Base-by-base conservation (phyloP, 345 rosid species). In the Barbarea vulgaris region DNA sequence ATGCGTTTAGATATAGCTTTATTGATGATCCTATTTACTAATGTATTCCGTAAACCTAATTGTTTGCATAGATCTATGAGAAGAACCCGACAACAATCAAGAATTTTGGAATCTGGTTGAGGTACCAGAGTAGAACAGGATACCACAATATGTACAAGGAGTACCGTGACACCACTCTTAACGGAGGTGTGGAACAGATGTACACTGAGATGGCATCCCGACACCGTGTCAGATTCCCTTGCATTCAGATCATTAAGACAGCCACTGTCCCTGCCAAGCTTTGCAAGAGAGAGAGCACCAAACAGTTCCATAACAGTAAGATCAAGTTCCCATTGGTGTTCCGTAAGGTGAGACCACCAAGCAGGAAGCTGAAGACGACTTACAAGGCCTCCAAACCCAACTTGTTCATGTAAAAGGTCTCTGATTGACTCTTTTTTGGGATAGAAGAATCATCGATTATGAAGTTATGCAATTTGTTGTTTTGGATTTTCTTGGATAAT, bases 121-220 rank as follows among this genome's bases (percentile, higher is more conserved):
- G 88, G 22, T 87, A 87, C 78, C 88, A 88, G 58, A 88, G 91
- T 39, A 50, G 88, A 27, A 86, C 89, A 0, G 87, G 91, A 4
- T 88, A 88, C 71, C 93, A 88, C 78, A 87, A 88, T 62, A 86
- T 88, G 90, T 86, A 88, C 80, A 86, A 88, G 84, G 89, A 86
- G 10, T 85, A 66, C 62, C 64, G 89, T 5, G 91, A 88, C 78
- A 85, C 87, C 0, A 85, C 91, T 34, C 76, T 88, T 14, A 86
- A 88, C 74, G 93, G 93, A 61, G 88, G 82, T 7, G 87, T 88
- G 1, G 91, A 85, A 22, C 88, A 88, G 72, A 88, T 88, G 89
- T 87, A 88, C 78, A 85, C 70, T 0, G 93, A 88, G 85, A 87
- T 88, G 93, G 91, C 88, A 0, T 88, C 89, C 1, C 83, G 91